Conservation (phyloP, 2,329 filamentous ascomycete species). For the Fusarium nelsonii region DNA sequence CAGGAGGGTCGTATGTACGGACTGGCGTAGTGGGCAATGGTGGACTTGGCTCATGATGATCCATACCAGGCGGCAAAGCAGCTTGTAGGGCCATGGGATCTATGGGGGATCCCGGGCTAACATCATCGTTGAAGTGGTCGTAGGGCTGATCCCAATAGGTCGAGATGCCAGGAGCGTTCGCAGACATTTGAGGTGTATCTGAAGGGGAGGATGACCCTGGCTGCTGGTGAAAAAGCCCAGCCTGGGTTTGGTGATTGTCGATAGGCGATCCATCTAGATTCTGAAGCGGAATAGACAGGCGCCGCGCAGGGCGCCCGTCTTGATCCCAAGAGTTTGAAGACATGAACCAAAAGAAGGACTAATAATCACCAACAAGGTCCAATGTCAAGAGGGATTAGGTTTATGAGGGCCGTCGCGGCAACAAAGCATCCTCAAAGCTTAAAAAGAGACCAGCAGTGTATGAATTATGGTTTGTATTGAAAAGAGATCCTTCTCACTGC, state of each 20-base stretch:
- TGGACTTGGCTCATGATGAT: conserved; percentile 44
- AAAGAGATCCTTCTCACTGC: conserved; percentile 30
- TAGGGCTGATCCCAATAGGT: conserved; percentile 67
- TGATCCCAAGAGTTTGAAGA: conserved; percentile 48
- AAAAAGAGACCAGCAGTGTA: conserved; percentile 13
- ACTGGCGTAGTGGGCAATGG: conserved; percentile 42
- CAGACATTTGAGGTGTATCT: conserved; percentile 39
- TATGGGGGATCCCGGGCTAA: conserved; percentile 62
- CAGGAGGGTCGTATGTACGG: conserved; percentile 49
- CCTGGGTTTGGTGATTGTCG: conserved; percentile 22
- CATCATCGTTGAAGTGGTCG: conserved; percentile 53
- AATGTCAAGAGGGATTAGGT: conserved; percentile 36
- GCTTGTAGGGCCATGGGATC: conserved; percentile 66
- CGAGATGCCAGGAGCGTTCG: conserved; percentile 59
- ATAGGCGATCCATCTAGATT: conserved; percentile 60
- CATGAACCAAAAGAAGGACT: conserved; percentile 46
- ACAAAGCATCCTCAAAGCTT: conserved; percentile 41
- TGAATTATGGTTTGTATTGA: conserved; percentile 27
- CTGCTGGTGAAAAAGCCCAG: conserved; percentile 25
- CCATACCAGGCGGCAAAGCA: conserved; percentile 66
- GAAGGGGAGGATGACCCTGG: conserved; percentile 17
- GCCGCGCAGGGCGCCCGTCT: conserved; percentile 46
- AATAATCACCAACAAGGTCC: conserved; percentile 42
- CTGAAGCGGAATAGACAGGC: conserved; percentile 76
- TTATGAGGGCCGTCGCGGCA: conserved; percentile 15